Conservation (phyloP, 192 early-diverging fungal genomes). For the Blastocladiella britannica region DNA sequence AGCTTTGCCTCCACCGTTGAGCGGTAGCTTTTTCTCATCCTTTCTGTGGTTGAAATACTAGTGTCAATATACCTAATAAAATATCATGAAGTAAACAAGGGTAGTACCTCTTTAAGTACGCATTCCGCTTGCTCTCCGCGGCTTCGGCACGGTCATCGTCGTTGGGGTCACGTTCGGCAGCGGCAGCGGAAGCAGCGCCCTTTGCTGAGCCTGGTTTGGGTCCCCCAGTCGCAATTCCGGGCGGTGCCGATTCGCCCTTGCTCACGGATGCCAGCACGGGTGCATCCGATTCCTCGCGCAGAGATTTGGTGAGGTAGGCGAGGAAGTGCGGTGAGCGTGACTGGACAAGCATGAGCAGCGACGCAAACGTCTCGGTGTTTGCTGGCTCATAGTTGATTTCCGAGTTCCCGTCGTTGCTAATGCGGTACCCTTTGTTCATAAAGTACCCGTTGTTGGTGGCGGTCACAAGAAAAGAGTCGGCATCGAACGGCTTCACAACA, state of each 20-base stretch:
- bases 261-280: neutral
- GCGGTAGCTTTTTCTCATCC: neutral
- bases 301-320: conserved; percentile 17
- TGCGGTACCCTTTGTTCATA: conserved; percentile 30
- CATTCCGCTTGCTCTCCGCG: neutral
- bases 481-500: conserved; percentile 19
- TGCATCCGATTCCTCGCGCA: neutral
- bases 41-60: neutral
- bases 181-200: too few species aligned
- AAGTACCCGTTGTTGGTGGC: conserved; percentile 34
- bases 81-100: neutral
- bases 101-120: neutral
- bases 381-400: conserved; percentile 31
- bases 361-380: conserved; percentile 17
- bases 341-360: conserved; percentile 23
- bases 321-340: conserved; percentile 19
- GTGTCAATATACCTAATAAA: too few species aligned
- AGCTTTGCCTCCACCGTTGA: too few species aligned
- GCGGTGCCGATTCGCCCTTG: too few species aligned
- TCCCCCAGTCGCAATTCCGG: too few species aligned
- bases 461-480: conserved; percentile 26
- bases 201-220: too few species aligned
- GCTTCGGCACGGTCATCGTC: neutral
- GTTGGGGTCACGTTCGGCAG: neutral
- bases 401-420: conserved; percentile 27